Evolutionary conservation across 768 basidiomycete species (phyloP).

Genomic region (Macrolepiota dolichaula): DNA sequence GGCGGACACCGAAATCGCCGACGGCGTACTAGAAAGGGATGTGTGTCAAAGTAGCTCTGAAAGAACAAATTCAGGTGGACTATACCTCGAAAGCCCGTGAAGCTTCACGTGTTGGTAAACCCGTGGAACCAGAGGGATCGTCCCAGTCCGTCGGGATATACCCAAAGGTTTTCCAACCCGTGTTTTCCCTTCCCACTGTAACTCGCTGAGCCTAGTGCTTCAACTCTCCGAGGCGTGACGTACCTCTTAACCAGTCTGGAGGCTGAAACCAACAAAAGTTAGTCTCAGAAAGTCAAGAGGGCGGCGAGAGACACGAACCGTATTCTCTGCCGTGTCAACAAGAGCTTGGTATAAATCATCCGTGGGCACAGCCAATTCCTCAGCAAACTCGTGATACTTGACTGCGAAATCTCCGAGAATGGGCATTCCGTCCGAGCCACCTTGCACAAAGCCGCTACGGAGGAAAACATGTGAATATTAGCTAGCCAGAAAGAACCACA

Average conservation of each 20-base stretch:
- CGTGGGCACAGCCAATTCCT: constrained; percentile 37
- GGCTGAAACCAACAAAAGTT: constrained; percentile 25
- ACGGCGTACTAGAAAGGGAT: constrained; percentile 35
- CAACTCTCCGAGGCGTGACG: neutral
- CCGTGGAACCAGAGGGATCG: constrained; percentile 44
- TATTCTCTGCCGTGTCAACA: constrained; percentile 50
- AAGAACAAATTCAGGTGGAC: neutral
- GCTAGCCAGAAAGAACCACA: constrained; percentile 8
- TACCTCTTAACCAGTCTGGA: constrained; percentile 47
- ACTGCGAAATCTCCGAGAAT: constrained; percentile 50
- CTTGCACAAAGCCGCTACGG: constrained; percentile 44
- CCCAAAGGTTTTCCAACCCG: constrained; percentile 47
- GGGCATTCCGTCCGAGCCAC: constrained; percentile 48
- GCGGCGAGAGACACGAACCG: constrained; percentile 26
- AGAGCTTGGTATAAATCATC: constrained; percentile 48
- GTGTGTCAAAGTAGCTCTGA: neutral
- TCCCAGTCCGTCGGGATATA: constrained; percentile 48
- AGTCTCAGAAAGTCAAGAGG: neutral
- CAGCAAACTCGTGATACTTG: constrained; percentile 37
- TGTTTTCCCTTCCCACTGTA: constrained; percentile 46
- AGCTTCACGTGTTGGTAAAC: constrained; percentile 46
- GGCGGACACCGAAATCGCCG: constrained; percentile 50
- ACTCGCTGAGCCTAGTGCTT: neutral
- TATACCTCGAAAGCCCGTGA: constrained; percentile 43
- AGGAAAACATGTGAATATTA: neutral